Evolutionary conservation across 140 eudicot genomes (phyloP).

Genomic region (Erigeron philadelphicus): DNA sequence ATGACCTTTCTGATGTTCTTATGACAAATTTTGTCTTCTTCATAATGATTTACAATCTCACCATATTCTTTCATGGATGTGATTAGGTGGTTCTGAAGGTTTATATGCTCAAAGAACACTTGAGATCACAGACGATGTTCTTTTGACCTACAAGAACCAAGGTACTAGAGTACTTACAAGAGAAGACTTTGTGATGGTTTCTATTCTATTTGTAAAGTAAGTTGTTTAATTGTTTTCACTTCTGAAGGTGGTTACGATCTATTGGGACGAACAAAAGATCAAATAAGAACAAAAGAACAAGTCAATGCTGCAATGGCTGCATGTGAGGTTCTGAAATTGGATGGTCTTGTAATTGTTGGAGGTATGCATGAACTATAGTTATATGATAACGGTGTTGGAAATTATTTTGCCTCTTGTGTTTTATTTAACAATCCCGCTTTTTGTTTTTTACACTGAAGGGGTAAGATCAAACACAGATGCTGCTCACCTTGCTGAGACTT

Average conservation of each 20-base stretch:
- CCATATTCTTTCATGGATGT: constrained; percentile 7
- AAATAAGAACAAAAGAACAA: constrained; percentile 87
- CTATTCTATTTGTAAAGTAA: background rate
- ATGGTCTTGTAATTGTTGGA: constrained; percentile 84
- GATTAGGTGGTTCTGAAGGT: constrained; percentile 94
- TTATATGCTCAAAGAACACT: constrained; percentile 76
- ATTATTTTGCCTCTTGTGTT: constrained; percentile 4
- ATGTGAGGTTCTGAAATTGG: constrained; percentile 73
- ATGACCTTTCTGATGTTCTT: background rate
- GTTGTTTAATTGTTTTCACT: background rate
- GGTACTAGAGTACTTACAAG: constrained; percentile 33
- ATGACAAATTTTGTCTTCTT: background rate
- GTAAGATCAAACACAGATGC: constrained; percentile 98
- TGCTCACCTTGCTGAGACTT: constrained; percentile 90
- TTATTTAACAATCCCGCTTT: constrained; percentile 9
- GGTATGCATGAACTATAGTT: constrained; percentile 38
- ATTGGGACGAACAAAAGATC: constrained; percentile 89
- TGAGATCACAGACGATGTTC: constrained; percentile 71
- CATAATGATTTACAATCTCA: background rate
- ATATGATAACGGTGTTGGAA: background rate
- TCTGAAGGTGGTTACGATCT: constrained; percentile 86
- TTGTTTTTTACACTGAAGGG: constrained; percentile 40
- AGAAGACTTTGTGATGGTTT: constrained; percentile 1
- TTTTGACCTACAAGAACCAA: constrained; percentile 82
- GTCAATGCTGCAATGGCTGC: constrained; percentile 81